phyloP scores from a whole-genome alignment of 495 filamentous ascomycete species.

The Annulohypoxylon nitens region DNA sequence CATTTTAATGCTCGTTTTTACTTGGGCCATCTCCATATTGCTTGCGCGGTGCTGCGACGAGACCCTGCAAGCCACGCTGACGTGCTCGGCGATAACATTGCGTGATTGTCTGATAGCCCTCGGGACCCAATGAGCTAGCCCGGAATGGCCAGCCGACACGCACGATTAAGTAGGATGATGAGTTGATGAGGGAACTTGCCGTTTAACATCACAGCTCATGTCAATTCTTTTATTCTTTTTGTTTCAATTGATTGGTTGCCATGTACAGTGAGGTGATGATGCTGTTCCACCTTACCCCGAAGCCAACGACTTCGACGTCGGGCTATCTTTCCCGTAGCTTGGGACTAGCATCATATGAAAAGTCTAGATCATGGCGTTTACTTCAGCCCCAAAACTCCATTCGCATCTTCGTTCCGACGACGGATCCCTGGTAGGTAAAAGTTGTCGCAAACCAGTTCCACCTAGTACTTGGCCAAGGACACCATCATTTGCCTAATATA shows the following conservation, averaged over 20 bases:
- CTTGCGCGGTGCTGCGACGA: slow-evolving; percentile 25
- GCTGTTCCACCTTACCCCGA: not conserved
- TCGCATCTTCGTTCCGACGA: not conserved
- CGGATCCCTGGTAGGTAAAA: not conserved
- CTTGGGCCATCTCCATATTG: slow-evolving; percentile 4
- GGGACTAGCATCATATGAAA: not conserved
- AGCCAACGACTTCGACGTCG: not conserved
- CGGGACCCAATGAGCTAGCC: slow-evolving; percentile 35
- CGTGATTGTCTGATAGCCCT: slow-evolving; percentile 29
- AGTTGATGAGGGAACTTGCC: not conserved
- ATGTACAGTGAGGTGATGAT: not conserved
- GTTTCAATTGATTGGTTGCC: not conserved
- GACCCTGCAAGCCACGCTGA: slow-evolving; percentile 36
- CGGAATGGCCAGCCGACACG: slow-evolving; percentile 10
- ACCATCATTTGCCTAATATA: not conserved
- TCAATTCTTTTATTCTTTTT: not conserved
- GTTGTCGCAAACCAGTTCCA: not conserved
- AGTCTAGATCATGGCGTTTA: not conserved
- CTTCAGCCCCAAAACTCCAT: not conserved
- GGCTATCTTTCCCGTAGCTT: not conserved
- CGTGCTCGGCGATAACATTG: slow-evolving; percentile 42
- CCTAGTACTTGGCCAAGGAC: not conserved
- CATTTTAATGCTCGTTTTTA: slow-evolving; percentile 16
- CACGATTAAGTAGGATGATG: not conserved
- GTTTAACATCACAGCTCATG: not conserved